These are phyloP conservation scores for Trichophyton rubrum DNA, from an alignment of 2,329 filamentous ascomycete species.

Conservation along the genomic window DNA sequence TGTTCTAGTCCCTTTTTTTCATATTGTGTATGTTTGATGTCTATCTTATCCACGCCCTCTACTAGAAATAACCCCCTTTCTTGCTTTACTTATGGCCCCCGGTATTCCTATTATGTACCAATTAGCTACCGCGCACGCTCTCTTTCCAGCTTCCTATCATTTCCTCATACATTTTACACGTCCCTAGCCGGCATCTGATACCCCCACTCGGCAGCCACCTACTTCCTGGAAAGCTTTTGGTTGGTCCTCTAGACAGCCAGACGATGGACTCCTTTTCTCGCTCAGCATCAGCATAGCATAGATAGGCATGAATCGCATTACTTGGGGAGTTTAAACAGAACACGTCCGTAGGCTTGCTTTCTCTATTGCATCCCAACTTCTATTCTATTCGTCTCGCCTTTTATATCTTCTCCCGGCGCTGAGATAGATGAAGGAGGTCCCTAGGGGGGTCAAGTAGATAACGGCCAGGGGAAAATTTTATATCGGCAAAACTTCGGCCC, in stretches of 20 bases:
- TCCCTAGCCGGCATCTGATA: not conserved
- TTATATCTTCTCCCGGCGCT: not conserved
- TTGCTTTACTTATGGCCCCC: not conserved
- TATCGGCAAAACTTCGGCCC: not conserved
- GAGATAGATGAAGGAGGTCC: not conserved
- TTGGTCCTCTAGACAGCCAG: not conserved
- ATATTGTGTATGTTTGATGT: not conserved
- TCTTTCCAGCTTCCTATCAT: not conserved
- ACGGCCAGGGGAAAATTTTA: no score
- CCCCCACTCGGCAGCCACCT: not conserved
- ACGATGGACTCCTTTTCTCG: not conserved
- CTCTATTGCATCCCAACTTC: not conserved
- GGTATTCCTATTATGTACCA: not conserved
- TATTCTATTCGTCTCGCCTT: not conserved
- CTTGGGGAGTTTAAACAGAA: not conserved
- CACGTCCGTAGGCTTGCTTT: not conserved
- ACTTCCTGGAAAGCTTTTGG: not conserved
- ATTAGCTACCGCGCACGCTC: not conserved
- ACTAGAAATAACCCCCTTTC: not conserved
- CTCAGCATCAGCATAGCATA: slow-evolving; percentile 2
- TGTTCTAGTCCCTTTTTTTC: not conserved
- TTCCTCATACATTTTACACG: not conserved
- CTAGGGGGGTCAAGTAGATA: no score
- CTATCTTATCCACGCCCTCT: not conserved
- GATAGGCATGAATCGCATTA: slow-evolving; percentile 1